A percentile compares a stretch with the other conserved stretches of the same genome.
Conservation (phyloP, 306 rosid genomes). For the Rosa persica region DNA sequence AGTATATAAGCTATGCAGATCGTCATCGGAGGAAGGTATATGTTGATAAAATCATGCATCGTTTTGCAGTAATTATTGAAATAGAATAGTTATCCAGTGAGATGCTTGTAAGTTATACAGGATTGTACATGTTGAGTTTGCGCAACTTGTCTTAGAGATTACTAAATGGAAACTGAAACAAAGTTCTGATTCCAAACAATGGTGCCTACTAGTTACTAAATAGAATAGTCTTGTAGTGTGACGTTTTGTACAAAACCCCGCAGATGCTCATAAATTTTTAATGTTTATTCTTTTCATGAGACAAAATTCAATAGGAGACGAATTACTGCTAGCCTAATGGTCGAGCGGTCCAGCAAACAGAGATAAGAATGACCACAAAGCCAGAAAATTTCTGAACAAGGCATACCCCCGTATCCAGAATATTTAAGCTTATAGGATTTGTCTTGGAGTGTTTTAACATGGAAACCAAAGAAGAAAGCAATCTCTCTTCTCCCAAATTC, state of each 20-base stretch:
- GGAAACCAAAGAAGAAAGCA: not conserved
- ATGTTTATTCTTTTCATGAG: not conserved
- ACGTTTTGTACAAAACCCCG: not conserved
- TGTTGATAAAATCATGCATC: conserved; percentile 16
- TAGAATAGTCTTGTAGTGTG: not conserved
- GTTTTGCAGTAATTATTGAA: conserved; percentile 4
- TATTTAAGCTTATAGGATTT: not conserved
- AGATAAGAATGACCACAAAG: not conserved
- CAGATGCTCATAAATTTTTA: not conserved
- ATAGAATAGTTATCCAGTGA: conserved; percentile 6
- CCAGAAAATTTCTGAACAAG: not conserved
- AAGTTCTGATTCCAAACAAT: not conserved
- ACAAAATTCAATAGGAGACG: not conserved
- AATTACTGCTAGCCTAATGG: not conserved
- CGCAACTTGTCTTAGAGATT: too few species aligned
- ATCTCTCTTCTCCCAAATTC: not conserved
- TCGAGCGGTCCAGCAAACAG: not conserved
- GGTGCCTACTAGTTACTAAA: not conserved
- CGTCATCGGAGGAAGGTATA: conserved; percentile 93
- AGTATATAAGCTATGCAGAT: conserved; percentile 71
- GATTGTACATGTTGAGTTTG: not conserved
- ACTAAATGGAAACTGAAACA: not conserved
- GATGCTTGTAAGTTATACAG: not conserved
- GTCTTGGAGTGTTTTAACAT: not conserved
- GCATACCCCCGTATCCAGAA: not conserved